Evolutionary conservation across 2,329 filamentous ascomycete genomes (phyloP).

Genomic region (Huntiella savannae): DNA sequence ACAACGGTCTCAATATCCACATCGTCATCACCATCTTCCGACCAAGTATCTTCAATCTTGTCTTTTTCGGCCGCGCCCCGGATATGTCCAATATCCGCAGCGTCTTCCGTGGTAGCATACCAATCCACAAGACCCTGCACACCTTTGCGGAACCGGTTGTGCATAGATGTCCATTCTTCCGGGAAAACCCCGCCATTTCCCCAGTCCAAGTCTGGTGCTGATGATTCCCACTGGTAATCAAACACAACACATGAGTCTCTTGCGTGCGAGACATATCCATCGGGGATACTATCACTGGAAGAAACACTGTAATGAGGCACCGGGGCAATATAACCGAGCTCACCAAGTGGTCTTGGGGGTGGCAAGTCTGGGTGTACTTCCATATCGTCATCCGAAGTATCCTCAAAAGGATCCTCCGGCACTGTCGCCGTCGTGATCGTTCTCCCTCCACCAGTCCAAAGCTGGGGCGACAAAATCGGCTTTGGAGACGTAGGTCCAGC

Average conservation of each 20-base stretch:
- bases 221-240: slow-evolving; percentile 96
- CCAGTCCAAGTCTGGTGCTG: slow-evolving; percentile 59
- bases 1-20: slow-evolving; percentile 58
- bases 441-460: slow-evolving; percentile 9
- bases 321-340: slow-evolving; percentile 46
- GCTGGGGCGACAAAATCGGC: slow-evolving; percentile 5
- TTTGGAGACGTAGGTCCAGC: slow-evolving; percentile 5
- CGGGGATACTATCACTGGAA: slow-evolving; percentile 59
- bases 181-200: slow-evolving; percentile 73
- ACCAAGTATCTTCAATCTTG: slow-evolving; percentile 14
- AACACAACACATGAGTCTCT: slow-evolving; percentile 67
- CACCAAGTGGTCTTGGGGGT: slow-evolving; percentile 15
- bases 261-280: slow-evolving; percentile 77
- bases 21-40: slow-evolving; percentile 32
- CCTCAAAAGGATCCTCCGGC: slow-evolving; percentile 10
- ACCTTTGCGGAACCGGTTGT: slow-evolving; percentile 67
- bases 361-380: slow-evolving; percentile 6
- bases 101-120: slow-evolving; percentile 44
- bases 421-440: slow-evolving; percentile 2
- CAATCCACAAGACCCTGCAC: slow-evolving; percentile 63
- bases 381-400: slow-evolving; percentile 4
- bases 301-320: slow-evolving; percentile 71
- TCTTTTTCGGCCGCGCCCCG: slow-evolving; percentile 15
- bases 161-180: slow-evolving; percentile 94
- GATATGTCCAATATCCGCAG: slow-evolving; percentile 31